phyloP scores from a whole-genome alignment of 2,329 filamentous ascomycete genomes.

The Ophiosphaerella narmari region DNA sequence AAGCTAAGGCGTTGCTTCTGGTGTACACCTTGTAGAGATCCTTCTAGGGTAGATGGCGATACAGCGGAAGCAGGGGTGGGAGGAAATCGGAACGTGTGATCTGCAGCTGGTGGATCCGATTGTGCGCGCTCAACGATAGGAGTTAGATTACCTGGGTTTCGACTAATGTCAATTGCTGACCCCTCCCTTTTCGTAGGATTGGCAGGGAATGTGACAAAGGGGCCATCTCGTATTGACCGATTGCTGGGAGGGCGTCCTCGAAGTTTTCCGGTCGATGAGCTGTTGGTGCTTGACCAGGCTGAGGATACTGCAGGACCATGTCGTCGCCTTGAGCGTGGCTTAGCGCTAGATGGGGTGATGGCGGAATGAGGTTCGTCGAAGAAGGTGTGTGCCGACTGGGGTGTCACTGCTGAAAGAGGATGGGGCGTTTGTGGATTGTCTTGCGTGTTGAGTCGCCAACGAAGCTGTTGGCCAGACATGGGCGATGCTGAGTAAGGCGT shows the following conservation, averaged over 20 bases:
- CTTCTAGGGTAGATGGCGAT: conserved; percentile 33
- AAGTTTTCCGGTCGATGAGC: conserved; percentile 69
- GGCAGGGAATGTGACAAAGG: conserved; percentile 71
- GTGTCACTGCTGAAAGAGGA: conserved; percentile 78
- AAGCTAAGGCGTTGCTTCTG: conserved; percentile 60
- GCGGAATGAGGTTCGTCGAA: conserved; percentile 72
- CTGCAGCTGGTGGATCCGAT: conserved; percentile 42
- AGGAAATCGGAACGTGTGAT: conserved; percentile 45
- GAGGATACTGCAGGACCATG: conserved; percentile 89
- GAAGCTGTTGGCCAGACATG: conserved; percentile 48
- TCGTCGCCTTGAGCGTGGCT: conserved; percentile 62
- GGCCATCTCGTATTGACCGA: conserved; percentile 66
- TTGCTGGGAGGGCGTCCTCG: conserved; percentile 80
- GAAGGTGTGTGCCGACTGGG: conserved; percentile 57
- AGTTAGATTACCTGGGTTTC: conserved; percentile 49
- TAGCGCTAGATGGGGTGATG: conserved; percentile 64
- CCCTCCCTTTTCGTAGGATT: conserved; percentile 58
- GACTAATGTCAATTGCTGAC: conserved; percentile 52
- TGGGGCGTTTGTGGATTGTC: conserved; percentile 71
- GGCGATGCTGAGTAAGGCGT: conserved; percentile 51
- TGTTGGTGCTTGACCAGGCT: conserved; percentile 76
- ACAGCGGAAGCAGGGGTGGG: conserved; percentile 47
- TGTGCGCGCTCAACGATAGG: conserved; percentile 52
- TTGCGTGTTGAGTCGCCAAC: conserved; percentile 59
- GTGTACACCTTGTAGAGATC: conserved; percentile 22